phyloP scores from a whole-genome alignment of 768 basidiomycete genomes.

The Pulveroboletus sp. region DNA sequence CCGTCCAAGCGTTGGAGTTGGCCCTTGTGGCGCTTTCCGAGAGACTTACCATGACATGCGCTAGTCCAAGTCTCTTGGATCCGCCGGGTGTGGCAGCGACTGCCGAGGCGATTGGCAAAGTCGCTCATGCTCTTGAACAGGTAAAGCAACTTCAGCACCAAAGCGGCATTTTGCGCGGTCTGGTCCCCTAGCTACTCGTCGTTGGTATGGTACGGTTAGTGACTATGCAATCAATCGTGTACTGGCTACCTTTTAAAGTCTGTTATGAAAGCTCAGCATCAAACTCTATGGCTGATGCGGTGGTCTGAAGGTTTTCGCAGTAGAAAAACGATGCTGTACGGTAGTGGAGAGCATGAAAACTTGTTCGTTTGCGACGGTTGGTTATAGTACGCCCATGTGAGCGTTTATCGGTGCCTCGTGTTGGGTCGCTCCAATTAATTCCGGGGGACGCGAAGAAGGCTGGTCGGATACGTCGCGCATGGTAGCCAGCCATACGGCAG shows the following conservation, averaged over 20 bases:
- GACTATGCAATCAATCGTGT: not conserved
- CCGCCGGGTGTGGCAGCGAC: conserved; percentile 46
- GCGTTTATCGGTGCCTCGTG: conserved; percentile 4
- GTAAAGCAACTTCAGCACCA: conserved; percentile 54
- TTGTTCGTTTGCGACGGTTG: not conserved
- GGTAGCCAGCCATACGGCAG: conserved; percentile 33
- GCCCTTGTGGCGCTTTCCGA: conserved; percentile 49
- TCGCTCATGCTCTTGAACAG: conserved; percentile 55
- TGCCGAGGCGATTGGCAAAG: conserved; percentile 68
- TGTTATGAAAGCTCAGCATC: not conserved
- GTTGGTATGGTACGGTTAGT: conserved; percentile 11
- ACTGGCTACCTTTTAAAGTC: not conserved
- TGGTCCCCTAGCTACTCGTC: conserved; percentile 12
- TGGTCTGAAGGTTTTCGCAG: conserved; percentile 1
- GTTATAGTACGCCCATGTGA: too few species aligned
- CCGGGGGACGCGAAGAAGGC: not conserved
- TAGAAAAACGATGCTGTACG: not conserved
- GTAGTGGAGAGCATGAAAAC: not conserved
- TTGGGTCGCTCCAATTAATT: conserved; percentile 2
- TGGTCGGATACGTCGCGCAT: conserved; percentile 3
- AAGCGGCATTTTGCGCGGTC: conserved; percentile 2
- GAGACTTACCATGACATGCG: conserved; percentile 44
- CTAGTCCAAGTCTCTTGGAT: conserved; percentile 38
- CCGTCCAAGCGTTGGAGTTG: conserved; percentile 47
- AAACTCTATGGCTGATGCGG: not conserved